These are phyloP conservation scores for Podospora bellae-mahoneyi DNA, from an alignment of 495 filamentous ascomycete species.

Conservation along the genomic window DNA sequence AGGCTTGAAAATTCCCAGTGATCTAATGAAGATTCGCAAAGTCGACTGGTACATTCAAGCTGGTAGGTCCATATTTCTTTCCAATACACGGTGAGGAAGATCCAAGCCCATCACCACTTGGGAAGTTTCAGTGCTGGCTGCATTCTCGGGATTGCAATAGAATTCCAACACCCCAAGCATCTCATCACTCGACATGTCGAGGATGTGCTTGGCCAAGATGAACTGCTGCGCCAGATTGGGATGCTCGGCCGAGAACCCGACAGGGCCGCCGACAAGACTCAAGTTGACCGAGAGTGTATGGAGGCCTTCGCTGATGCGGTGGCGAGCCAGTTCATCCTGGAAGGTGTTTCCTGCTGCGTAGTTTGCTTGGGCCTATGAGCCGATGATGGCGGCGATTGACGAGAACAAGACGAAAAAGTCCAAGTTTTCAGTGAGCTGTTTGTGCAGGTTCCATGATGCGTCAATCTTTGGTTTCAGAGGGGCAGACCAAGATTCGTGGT, in stretches of 20 bases:
- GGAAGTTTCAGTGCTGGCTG: not conserved
- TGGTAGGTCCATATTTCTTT: no score
- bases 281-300: conserved; percentile 24
- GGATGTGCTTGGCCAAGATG: not conserved
- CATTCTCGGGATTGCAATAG: not conserved
- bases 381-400: conserved; percentile 45
- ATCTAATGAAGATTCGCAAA: not conserved
- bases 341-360: conserved; percentile 60
- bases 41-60: not conserved
- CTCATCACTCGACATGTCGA: not conserved
- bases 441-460: conserved; percentile 40
- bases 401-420: conserved; percentile 58
- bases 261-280: conserved; percentile 19
- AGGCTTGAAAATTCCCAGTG: not conserved
- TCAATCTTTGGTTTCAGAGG: conserved; percentile 45
- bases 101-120: no score
- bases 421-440: conserved; percentile 29
- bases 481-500: conserved; percentile 32
- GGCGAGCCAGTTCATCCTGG: conserved; percentile 44
- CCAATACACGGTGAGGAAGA: no score
- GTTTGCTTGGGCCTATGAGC: conserved; percentile 50
- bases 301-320: conserved; percentile 22
- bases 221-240: not conserved
- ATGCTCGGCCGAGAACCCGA: conserved; percentile 25
- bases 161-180: not conserved